Evolutionary conservation across 805 yeast species (phyloP).

Genomic region (Candida wancherniae): DNA sequence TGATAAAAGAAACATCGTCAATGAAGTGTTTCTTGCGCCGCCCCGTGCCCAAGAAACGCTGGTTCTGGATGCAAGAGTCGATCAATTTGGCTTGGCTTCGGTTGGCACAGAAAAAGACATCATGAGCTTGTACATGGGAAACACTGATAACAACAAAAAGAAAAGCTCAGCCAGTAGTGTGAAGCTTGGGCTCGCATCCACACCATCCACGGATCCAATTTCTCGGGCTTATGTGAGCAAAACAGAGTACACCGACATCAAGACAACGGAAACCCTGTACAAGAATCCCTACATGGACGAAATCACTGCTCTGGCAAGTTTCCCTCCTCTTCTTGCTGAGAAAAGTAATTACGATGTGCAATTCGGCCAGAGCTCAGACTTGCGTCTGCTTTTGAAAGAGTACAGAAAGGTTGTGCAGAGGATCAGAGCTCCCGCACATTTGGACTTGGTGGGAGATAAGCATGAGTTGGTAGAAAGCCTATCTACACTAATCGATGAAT

Average conservation of each 20-base stretch:
- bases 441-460: constrained; percentile 43
- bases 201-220: too few species aligned
- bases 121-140: too few species aligned
- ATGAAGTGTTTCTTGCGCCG: constrained; percentile 23
- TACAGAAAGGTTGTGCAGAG: constrained; percentile 17
- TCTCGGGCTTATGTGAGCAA: too few species aligned
- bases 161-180: too few species aligned
- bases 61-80: too few species aligned
- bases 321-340: constrained; percentile 23
- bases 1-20: constrained; percentile 44
- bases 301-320: constrained; percentile 24
- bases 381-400: constrained; percentile 25
- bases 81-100: too few species aligned
- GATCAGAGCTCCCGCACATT: constrained; percentile 15
- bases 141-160: too few species aligned
- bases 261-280: constrained; percentile 2
- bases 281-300: constrained; percentile 17
- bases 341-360: constrained; percentile 14
- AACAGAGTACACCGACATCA: background rate
- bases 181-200: too few species aligned
- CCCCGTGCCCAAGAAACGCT: too few species aligned
- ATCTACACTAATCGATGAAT: constrained; percentile 40
- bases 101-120: too few species aligned
- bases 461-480: constrained; percentile 50
- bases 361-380: constrained; percentile 22